phyloP scores from a whole-genome alignment of 495 filamentous ascomycete species.

The Penicillium tannophilum region DNA sequence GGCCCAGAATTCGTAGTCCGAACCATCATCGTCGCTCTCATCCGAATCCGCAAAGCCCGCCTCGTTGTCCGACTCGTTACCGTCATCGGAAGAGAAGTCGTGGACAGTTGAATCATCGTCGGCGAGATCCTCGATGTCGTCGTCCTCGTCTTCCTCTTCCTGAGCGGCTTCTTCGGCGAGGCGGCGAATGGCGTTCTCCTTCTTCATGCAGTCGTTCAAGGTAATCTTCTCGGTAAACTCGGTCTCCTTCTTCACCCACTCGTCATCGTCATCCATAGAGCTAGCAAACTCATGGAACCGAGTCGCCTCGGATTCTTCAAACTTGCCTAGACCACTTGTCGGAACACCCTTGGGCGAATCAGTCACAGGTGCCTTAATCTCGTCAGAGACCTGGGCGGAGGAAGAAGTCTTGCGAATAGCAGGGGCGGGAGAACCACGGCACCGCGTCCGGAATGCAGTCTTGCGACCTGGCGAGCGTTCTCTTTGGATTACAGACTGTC shows the following conservation, averaged over 20 bases:
- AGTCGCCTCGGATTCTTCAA: slow-evolving; percentile 66
- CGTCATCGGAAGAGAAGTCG: slow-evolving; percentile 64
- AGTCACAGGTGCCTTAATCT: slow-evolving; percentile 7
- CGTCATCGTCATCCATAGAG: slow-evolving; percentile 75
- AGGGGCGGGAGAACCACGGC: slow-evolving; percentile 49
- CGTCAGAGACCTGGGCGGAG: slow-evolving; percentile 9
- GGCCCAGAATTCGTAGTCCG: slow-evolving; percentile 79
- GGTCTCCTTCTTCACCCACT: slow-evolving; percentile 75
- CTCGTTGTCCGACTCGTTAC: slow-evolving; percentile 95
- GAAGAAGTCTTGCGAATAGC: slow-evolving; percentile 47
- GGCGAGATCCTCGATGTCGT: slow-evolving; percentile 57
- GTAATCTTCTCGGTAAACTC: slow-evolving; percentile 71
- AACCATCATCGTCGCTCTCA: slow-evolving; percentile 69
- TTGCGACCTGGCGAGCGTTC: slow-evolving; percentile 36
- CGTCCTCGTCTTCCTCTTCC: slow-evolving; percentile 71
- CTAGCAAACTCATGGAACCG: slow-evolving; percentile 94
- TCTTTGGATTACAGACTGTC: slow-evolving; percentile 33
- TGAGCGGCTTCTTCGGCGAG: slow-evolving; percentile 89
- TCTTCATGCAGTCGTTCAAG: slow-evolving; percentile 83
- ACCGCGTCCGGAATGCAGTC: slow-evolving; percentile 38
- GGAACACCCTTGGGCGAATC: slow-evolving; percentile 32
- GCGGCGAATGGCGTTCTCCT: slow-evolving; percentile 85
- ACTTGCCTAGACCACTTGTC: slow-evolving; percentile 52
- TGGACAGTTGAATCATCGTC: slow-evolving; percentile 66
- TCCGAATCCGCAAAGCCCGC: slow-evolving; percentile 90